Base-by-base conservation (phyloP, 768 basidiomycete genomes). In the Aureoboletus auriporus region DNA sequence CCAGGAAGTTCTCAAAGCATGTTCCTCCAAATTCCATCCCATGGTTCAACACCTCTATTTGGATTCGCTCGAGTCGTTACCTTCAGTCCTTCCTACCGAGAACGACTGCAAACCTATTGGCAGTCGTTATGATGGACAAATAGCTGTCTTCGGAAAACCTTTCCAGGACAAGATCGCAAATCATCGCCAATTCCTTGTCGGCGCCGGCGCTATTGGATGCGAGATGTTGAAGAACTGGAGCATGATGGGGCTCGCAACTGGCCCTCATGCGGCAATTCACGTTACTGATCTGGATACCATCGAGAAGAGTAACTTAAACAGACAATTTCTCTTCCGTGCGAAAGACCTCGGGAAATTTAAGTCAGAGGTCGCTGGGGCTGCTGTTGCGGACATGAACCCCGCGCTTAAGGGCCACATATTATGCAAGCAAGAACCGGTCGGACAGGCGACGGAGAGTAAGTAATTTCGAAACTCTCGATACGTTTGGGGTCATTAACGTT, bases 211-310 rank as follows among this genome's bases (percentile, higher is more conserved):
- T 31, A 98, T 99, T 65, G 96, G 96, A 16, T 99, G 96, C 64
- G 96, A 99, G 72, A 98, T 98, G 96, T 72, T 99, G 60, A 99
- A 99, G 77, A 99, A 98, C 69, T 99, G 96, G 96, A 89, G 90
- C 56, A 89, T 98, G 92, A 95, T 98, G 78, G 96, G 96, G 52
- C 73, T 99, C 39, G 94, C 81, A 7, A 79, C 85, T 28, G 90
- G 90, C 10, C 74, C 79, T 13, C 75, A 83, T 36, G 96, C 90
- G 9, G 70, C 77, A 44, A 89, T 99, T 48, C 84, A 94, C 59
- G 91, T 98, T 47, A 98, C 96, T 6, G 96, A 99, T 68, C 69
- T 99, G 59, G 96, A 99, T 68, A 97, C 94, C 28, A 99, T 99
- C 64, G 96, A 99, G 75, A 99, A 99, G 80, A 93, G 90, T 59